Base-by-base conservation (phyloP, 2,329 filamentous ascomycete species). In the Colletotrichum orbiculare region DNA sequence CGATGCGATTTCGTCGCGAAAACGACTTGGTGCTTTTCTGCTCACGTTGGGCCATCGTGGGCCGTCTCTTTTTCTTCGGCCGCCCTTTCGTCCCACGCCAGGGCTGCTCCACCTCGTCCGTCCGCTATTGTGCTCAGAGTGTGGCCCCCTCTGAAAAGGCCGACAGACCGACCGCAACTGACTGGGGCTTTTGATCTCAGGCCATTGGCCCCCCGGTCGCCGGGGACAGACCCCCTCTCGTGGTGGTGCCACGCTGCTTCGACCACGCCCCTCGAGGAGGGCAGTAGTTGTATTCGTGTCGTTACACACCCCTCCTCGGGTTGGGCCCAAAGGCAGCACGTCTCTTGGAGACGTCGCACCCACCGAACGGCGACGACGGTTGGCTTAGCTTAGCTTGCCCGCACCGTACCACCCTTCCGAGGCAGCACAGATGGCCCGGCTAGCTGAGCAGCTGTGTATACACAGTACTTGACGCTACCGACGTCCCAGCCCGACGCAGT, bases 181-280 rank as follows among this genome's bases (percentile, higher is more conserved):
- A 65, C 58, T 54, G 64, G 53, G 60, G 47, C 60, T 64, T 25
- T 25, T 64, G 54, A 46, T 38, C 49, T 66, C 65, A 66, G 60
- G 55, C 62, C 61, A 67, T 57, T 45, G 59, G 3, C 25, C 25
- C 25, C 65, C 65, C 45, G 50, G 61, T 45, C 55, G 33, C 43
- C 35, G 54, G 42, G 60, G 64, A 64, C 64, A 59, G 49, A 54
- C 64, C 64, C 25, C 64, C 61, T 61, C 65, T 54, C 47, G 34
- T 50, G 12, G 70, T 71, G 70, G 75, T 76, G 71, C 71, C 70
- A 77, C 75, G 46, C 69, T 74, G 74, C 69, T 76, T 65, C 68
- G 70, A 63, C 63, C 73, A 74, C 73, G 68, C 74, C 65, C 52
- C 62, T 52, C 39, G 41, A 46, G n/a, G 25, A 55, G 34, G 41